A percentile compares a stretch with the other conserved stretches of the same genome.
Conservation (phyloP, 306 rosid species). For the Senna tora region DNA sequence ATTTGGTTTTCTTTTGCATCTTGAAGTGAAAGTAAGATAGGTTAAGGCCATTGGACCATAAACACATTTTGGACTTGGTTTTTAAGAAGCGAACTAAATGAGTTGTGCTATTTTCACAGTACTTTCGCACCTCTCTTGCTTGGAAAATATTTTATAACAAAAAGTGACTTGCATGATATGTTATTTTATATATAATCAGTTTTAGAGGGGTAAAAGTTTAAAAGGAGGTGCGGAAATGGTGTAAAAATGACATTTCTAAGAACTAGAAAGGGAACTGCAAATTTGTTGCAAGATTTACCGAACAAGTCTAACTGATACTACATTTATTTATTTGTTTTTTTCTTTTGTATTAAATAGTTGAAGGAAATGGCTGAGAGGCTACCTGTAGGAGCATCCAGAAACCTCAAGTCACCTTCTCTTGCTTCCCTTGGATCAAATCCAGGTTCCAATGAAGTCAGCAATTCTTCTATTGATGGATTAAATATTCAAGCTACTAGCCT, state of each 20-base stretch:
- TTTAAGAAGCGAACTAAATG: background rate
- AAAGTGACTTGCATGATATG: background rate
- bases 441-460: conserved; percentile 57
- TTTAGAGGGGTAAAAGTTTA: no score
- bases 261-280: background rate
- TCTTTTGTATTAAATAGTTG: conserved; percentile 53
- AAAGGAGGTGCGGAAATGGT: background rate
- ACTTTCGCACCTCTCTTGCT: background rate
- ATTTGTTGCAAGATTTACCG: background rate
- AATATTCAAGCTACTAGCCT: conserved; percentile 64
- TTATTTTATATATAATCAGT: background rate
- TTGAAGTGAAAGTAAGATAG: background rate
- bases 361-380: conserved; percentile 97
- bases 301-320: conserved; percentile 27
- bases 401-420: conserved; percentile 71
- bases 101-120: background rate
- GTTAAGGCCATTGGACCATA: background rate
- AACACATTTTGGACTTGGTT: background rate
- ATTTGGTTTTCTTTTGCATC: background rate
- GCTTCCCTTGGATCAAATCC: conserved; percentile 69
- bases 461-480: conserved; percentile 59
- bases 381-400: conserved; percentile 82
- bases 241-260: background rate
- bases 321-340: conserved; percentile 27
- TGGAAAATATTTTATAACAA: background rate